Evolutionary conservation across 2,329 filamentous ascomycete genomes (phyloP).

Genomic region (Alternaria solani): DNA sequence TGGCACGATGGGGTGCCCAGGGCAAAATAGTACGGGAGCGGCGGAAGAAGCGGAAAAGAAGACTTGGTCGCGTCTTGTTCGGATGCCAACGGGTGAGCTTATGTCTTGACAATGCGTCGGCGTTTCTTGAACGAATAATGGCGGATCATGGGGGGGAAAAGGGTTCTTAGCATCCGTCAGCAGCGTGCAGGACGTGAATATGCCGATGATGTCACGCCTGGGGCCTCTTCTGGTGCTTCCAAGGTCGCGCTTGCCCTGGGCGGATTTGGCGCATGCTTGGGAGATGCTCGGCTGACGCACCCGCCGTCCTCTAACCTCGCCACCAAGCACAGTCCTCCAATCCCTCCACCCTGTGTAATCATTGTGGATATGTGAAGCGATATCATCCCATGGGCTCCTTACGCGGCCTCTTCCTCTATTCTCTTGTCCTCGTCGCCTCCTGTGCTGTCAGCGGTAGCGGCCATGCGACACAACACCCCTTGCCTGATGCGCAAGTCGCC

Average conservation of each 20-base stretch:
- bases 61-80: constrained; percentile 27
- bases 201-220: constrained; percentile 17
- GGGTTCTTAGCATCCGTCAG: constrained; percentile 10
- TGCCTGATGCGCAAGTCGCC: constrained; percentile 27
- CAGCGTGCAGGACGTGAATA: constrained; percentile 20
- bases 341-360: background rate
- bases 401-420: constrained; percentile 32
- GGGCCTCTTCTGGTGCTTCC: background rate
- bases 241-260: background rate
- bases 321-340: constrained; percentile 4
- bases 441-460: constrained; percentile 16
- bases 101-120: constrained; percentile 23
- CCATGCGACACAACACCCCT: constrained; percentile 36
- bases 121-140: background rate
- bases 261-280: constrained; percentile 11
- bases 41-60: constrained; percentile 21
- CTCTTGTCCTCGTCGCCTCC: constrained; percentile 26
- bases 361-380: constrained; percentile 41
- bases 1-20: constrained; percentile 1
- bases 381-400: constrained; percentile 29
- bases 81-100: constrained; percentile 36
- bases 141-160: background rate
- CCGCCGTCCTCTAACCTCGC: constrained; percentile 33
- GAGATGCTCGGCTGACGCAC: constrained; percentile 16
- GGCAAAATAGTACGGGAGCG: constrained; percentile 12